Conservation (phyloP, 1,284 basidiomycete genomes). For the Meira nashicola region DNA sequence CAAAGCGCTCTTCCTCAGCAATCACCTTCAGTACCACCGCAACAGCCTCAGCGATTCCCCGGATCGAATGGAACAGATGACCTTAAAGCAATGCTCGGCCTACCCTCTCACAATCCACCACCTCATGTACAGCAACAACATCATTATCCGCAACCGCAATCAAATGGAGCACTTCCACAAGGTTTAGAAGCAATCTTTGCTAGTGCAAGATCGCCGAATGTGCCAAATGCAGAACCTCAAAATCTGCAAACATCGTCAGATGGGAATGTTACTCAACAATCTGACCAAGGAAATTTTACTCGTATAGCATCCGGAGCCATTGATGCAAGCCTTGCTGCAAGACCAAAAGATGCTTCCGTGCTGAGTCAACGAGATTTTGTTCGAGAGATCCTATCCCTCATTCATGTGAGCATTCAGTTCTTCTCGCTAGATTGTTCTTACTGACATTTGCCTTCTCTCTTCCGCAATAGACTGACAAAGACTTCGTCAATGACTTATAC, state of each 20-base stretch:
- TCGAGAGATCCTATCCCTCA: conserved; percentile 63
- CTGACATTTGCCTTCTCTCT: conserved; percentile 2
- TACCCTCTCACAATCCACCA: conserved; percentile 49
- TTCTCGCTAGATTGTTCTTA: background rate
- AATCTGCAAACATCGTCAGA: background rate
- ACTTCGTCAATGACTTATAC: conserved; percentile 39
- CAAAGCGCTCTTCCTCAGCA: conserved; percentile 18
- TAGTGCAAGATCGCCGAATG: conserved; percentile 48
- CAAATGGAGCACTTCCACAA: conserved; percentile 54
- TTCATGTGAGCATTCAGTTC: conserved; percentile 61
- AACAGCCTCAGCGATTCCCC: too few species aligned
- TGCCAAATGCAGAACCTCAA: background rate
- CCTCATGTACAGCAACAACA: conserved; percentile 23
- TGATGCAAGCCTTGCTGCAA: conserved; percentile 15
- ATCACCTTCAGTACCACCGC: background rate
- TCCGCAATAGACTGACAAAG: conserved; percentile 31
- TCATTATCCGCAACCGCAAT: conserved; percentile 52
- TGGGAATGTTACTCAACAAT: background rate
- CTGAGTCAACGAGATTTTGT: conserved; percentile 64
- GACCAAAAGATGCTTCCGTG: conserved; percentile 53
- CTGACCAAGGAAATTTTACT: background rate
- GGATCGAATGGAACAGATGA: conserved; percentile 18
- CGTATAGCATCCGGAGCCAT: background rate
- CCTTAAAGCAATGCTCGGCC: conserved; percentile 22
- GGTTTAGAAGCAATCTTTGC: conserved; percentile 55